Base-by-base conservation (phyloP, 23 red algal genomes). In the Gracilaria vermiculophylla region DNA sequence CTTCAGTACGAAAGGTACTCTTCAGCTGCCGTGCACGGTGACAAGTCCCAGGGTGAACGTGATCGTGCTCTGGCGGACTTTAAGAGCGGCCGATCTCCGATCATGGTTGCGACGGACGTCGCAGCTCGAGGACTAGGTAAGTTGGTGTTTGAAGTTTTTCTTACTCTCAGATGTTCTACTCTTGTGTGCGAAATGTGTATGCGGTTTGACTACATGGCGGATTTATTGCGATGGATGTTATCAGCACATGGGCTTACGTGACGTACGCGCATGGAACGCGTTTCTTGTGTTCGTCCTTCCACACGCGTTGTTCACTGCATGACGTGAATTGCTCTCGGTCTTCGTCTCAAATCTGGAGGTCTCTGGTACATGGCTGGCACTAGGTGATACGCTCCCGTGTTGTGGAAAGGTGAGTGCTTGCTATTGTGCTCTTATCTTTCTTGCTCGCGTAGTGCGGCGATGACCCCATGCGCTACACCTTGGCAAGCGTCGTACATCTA, bases 41-140 rank as follows among this genome's bases (percentile, higher is more conserved):
- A 98, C 75, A 98, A 98, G 89, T 82, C 81, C 1, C 96, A 98
- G 73, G 54, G 72, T 70, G 96, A 98, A 52, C 92, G 96, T 33
- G 96, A 98, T 78, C 80, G 89, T 74, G 96, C 86, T 44, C 69
- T 98, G 47, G 50, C 60, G 24, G 78, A 94, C 33, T 98, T 98
- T 57, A 93, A 91, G 74, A 77, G 76, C 25, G 96, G 96, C 23
- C 83, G 75, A 17, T 73, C 83, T 36, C 76, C 62, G 4, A 71
- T 98, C 12, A 66, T 98, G 88, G 75, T 92, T 60, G 96, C 96
- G 6, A 98, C 96, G 27, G 96, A 98, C 37, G 96, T 98, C 20
- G 96, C 96, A 4, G 96, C 96, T 9, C 65, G 96, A 39, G 96
- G 96, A 35, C 52, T 98, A 73, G 94, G 94, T 97, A 97, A 54